Base-by-base conservation (phyloP, 495 filamentous ascomycete genomes). In the Beverwykella pulmonaria region DNA sequence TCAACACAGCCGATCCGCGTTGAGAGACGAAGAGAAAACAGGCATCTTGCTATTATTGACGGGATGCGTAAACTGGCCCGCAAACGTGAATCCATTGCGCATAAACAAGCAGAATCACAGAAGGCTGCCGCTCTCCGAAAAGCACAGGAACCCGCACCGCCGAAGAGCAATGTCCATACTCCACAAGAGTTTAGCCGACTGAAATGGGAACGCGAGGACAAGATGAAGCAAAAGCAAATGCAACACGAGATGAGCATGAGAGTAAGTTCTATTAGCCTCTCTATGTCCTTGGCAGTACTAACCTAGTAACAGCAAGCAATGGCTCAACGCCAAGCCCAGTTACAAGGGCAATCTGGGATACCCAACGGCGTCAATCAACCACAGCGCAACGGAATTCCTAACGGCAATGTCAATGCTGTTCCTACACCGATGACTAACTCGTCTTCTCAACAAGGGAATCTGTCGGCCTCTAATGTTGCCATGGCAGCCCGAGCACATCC, bases 1-100 rank as follows among this genome's bases (percentile, higher is more conserved):
- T 87, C 87, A 4, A 90, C 90, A 0, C 88, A 88, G 41, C 88
- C 88, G 61, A 77, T 91, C 12, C 86, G 90, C 25, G 92, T 98
- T 53, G 93, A 97, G 63, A 86, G 93, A 59, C 83, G 92, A 61
- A 85, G 91, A 71, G 92, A 92, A 55, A 90, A 89, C 23, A 90
- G 89, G 67, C 90, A 96, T 71, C 82, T 98, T 61, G 89, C 89
- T 20, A 80, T 98, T 57, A 87, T 98, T 75, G 94, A 98, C 78
- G 89, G 88, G 3, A 96, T 98, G 90, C 86, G 92, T 46, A 98
- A 98, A 75, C 74, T 95, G 64, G 93, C 93, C 7, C 95, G 96
- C 79, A 97, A 96, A 79, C 83, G 92, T 44, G 94, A 98, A 79
- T 88, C 88, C 5, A 83, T 84, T 44, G 76, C 86, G 25, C 91